Evolutionary conservation across 768 basidiomycete genomes (phyloP).

Genomic region (Suillus tomentosus): DNA sequence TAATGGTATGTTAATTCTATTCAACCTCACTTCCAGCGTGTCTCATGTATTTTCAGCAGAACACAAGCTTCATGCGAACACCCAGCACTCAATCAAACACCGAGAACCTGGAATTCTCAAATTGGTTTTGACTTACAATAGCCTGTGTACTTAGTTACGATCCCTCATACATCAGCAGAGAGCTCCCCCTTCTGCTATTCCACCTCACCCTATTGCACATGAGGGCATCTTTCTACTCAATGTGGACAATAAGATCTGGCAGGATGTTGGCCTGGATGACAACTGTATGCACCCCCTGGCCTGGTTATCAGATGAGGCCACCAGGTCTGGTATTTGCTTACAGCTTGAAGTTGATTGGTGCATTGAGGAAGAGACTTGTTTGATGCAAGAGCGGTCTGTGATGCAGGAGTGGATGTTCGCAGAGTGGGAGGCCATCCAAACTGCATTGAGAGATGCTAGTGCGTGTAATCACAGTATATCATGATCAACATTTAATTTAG

Average conservation of each 20-base stretch:
- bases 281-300: not conserved
- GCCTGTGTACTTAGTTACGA: constrained; percentile 22
- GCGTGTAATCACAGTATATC: constrained; percentile 8
- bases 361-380: not conserved
- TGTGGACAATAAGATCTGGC: not conserved
- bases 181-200: constrained; percentile 25
- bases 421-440: not conserved
- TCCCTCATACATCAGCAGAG: constrained; percentile 15
- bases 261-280: not conserved
- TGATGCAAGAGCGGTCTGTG: not conserved
- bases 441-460: not conserved
- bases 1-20: constrained; percentile 14
- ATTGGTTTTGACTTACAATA: constrained; percentile 29
- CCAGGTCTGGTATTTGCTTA: not conserved
- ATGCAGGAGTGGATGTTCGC: not conserved
- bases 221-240: not conserved
- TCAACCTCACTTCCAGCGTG: constrained; percentile 16
- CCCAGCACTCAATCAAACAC: constrained; percentile 22
- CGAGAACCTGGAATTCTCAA: constrained; percentile 29
- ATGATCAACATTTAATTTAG: not conserved
- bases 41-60: constrained; percentile 27
- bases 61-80: constrained; percentile 27
- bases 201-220: constrained; percentile 22
- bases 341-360: not conserved
- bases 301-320: not conserved